A percentile compares a stretch with the other conserved stretches of the same genome.
Evolutionary conservation across 2,329 filamentous ascomycete genomes (phyloP).

Genomic region (Penicillium rolfsii): DNA sequence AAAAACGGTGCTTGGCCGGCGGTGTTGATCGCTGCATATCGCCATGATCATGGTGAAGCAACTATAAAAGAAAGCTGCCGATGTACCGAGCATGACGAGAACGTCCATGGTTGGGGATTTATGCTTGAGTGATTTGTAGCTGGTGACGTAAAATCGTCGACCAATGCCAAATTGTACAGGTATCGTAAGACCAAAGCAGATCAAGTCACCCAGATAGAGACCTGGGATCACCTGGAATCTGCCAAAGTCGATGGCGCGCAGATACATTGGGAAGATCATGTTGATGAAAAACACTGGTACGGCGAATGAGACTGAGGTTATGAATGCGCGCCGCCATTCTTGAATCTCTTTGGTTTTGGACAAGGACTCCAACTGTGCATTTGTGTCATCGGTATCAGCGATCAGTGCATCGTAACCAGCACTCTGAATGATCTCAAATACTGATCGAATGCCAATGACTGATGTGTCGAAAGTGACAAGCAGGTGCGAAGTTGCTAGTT

Average conservation of each 20-base stretch:
- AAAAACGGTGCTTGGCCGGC: conserved; percentile 84
- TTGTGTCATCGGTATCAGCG: conserved; percentile 91
- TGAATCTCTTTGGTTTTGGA: conserved; percentile 96
- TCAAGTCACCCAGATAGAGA: conserved; percentile 82
- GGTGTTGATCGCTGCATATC: conserved; percentile 72
- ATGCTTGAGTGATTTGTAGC: conserved; percentile 91
- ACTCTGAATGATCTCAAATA: conserved; percentile 82
- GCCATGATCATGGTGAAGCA: conserved; percentile 84
- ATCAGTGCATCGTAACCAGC: conserved; percentile 86
- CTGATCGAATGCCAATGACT: conserved; percentile 73
- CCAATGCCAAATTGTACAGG: conserved; percentile 97
- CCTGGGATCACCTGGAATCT: conserved; percentile 67
- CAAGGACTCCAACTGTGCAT: conserved; percentile 91
- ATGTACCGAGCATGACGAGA: conserved; percentile 89
- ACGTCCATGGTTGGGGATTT: conserved; percentile 97
- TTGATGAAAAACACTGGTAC: conserved; percentile 87
- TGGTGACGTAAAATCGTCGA: conserved; percentile 87
- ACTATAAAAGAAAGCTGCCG: conserved; percentile 95
- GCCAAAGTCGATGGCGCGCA: conserved; percentile 78
- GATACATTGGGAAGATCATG: conserved; percentile 91
- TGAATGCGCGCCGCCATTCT: conserved; percentile 85
- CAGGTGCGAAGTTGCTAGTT: conserved; percentile 72
- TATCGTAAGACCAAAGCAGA: conserved; percentile 82
- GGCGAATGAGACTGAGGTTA: conserved; percentile 76
- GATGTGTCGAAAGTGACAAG: conserved; percentile 73